Base-by-base conservation (phyloP, 495 filamentous ascomycete genomes). In the Collariella sp. region DNA sequence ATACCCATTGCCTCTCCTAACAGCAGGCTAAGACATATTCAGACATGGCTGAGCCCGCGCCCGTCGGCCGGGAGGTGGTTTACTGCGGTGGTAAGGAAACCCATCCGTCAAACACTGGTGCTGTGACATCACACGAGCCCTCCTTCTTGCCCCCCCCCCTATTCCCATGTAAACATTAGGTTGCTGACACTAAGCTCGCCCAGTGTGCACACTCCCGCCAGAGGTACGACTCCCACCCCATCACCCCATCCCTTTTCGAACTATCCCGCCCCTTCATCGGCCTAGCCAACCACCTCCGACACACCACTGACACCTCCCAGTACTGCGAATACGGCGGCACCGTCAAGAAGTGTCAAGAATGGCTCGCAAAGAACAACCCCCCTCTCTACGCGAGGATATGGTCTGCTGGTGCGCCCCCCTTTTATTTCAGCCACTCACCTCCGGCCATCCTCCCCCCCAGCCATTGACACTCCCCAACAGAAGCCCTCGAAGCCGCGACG, bases 241-340 rank as follows among this genome's bases (percentile, higher is more conserved):
- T 5, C 38, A 23, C 49, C n/a, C 16, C 10, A 20, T 26, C 12
- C 36, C 19, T 29, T 47, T 33, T 19, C 26, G 22, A 23, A 47
- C 31, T 7, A 2, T 11, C 23, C 16, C 5, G 9, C 22, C 31
- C 36, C 47, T 13, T 6, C n/a, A 13, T 24, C 13, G 10, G 34
- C 40, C 16, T 39, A n/a, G n/a, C 46, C 20, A n/a, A 10, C 4
- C 16, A 12, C 15, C 39, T 29, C 13, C 15, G 36, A 31, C 33
- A 15, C 23, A 46, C 19, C 18, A 44, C 50, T 52, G 18, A 50
- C 52, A 15, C 35, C 15, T 22, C 31, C 43, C 39, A 98, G 93
- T 98, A 96, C 72, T 98, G 93, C 73, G 94, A 97, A 72, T 97
- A 96, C 69, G 91, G 93, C 62, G 91, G 87, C 48, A 96, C 91